Conservation (phyloP, 768 basidiomycete genomes). For the Lanmaoa pseudosensibilis region DNA sequence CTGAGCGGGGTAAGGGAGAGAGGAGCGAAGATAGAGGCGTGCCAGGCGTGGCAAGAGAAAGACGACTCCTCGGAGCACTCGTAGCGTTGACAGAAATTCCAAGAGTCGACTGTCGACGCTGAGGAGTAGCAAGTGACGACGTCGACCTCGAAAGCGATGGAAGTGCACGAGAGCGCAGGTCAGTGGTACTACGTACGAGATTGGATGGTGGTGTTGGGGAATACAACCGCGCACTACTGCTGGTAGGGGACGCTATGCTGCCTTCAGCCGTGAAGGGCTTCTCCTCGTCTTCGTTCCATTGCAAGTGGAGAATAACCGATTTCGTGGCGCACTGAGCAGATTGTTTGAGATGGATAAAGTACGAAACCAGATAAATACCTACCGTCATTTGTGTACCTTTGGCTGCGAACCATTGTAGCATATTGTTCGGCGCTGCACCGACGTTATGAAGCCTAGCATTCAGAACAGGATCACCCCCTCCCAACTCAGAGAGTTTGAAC, state of each 20-base stretch:
- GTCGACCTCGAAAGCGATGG: constrained; percentile 57
- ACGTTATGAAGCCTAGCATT: constrained; percentile 72
- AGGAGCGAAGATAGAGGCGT: constrained; percentile 40
- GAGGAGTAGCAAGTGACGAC: constrained; percentile 44
- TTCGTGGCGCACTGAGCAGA: constrained; percentile 79
- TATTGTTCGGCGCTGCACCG: constrained; percentile 79
- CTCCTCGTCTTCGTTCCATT: constrained; percentile 75
- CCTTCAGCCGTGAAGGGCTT: constrained; percentile 18
- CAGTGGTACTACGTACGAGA: constrained; percentile 17
- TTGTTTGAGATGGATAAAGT: neutral
- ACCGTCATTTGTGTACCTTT: constrained; percentile 91
- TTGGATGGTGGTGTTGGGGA: constrained; percentile 28
- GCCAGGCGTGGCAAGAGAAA: constrained; percentile 41
- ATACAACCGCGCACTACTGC: constrained; percentile 23
- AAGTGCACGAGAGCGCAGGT: constrained; percentile 45
- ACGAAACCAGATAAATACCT: constrained; percentile 22
- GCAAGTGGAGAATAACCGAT: constrained; percentile 78
- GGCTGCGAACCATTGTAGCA: constrained; percentile 93
- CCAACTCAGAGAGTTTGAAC: constrained; percentile 82
- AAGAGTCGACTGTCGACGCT: constrained; percentile 35
- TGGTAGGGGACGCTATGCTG: constrained; percentile 27
- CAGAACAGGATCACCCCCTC: constrained; percentile 62
- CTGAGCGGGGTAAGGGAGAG: constrained; percentile 31
- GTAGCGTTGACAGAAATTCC: constrained; percentile 37
- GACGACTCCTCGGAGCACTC: constrained; percentile 43